Conservation (phyloP, 441 rosid genomes). For the Rhodomyrtus psidioides region DNA sequence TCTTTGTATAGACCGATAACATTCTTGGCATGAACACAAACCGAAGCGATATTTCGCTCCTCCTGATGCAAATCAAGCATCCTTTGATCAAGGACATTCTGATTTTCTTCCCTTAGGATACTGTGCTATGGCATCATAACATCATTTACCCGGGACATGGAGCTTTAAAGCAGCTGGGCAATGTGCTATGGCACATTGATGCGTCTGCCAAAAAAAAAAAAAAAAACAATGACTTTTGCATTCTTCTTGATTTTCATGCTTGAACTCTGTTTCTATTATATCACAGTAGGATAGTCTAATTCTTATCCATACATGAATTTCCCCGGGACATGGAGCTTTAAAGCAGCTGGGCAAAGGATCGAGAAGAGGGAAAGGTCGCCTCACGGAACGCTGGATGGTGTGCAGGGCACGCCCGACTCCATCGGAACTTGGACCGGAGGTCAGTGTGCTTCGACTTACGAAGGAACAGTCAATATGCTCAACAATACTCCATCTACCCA, state of each 20-base stretch:
- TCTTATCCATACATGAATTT: background rate
- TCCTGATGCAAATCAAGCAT: background rate
- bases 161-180: no score
- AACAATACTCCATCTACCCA: constrained; percentile 11
- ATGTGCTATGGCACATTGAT: background rate
- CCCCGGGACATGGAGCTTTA: background rate
- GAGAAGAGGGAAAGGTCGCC: constrained; percentile 16
- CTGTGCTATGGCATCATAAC: background rate
- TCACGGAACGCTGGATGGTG: constrained; percentile 2
- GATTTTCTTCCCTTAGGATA: background rate
- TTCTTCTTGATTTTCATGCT: background rate
- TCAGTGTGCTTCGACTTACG: constrained; percentile 9
- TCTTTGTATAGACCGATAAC: background rate
- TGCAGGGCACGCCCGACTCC: background rate
- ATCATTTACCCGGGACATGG: background rate
- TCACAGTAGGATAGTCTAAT: background rate
- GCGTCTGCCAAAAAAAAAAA: background rate
- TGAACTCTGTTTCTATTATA: background rate
- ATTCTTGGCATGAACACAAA: background rate
- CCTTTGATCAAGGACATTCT: background rate
- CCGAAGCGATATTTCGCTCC: background rate
- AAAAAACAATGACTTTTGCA: background rate
- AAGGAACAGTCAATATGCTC: constrained; percentile 10
- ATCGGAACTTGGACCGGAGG: background rate
- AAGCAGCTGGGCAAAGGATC: constrained; percentile 1